Evolutionary conservation across 345 rosid species (phyloP).

Genomic region (Erysimum cheiranthoides): DNA sequence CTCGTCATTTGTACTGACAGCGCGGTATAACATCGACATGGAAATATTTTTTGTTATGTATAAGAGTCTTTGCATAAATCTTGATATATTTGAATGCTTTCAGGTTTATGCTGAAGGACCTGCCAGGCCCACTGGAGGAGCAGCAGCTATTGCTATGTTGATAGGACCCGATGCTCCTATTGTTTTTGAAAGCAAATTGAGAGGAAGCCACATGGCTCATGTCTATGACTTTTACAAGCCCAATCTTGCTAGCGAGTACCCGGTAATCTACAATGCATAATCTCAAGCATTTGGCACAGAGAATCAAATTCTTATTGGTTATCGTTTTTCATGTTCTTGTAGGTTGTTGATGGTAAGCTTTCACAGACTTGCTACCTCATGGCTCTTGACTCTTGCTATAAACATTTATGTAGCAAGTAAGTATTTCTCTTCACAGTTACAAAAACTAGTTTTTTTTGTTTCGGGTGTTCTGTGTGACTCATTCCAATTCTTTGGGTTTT

Average conservation of each 20-base stretch:
- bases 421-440: conserved; percentile 31
- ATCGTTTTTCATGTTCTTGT: conserved; percentile 33
- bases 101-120: conserved; percentile 99
- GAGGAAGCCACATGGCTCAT: conserved; percentile 98
- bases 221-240: conserved; percentile 99
- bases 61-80: neutral
- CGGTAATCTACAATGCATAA: conserved; percentile 53
- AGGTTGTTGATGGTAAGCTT: conserved; percentile 99
- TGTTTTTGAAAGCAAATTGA: conserved; percentile 87
- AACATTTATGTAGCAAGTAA: conserved; percentile 81
- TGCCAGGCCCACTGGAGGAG: conserved; percentile 99
- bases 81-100: conserved; percentile 16
- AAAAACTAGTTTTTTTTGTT: conserved; percentile 14
- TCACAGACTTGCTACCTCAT: conserved; percentile 98
- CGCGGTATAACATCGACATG: conserved; percentile 68
- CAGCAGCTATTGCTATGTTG: conserved; percentile 93
- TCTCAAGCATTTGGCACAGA: neutral
- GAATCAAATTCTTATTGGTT: conserved; percentile 11
- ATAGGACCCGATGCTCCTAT: conserved; percentile 97
- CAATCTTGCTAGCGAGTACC: conserved; percentile 98
- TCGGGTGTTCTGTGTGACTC: conserved; percentile 1
- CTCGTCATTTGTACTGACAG: conserved; percentile 97
- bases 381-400: conserved; percentile 97
- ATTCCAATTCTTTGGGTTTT: conserved; percentile 31
- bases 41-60: neutral